Evolutionary conservation across 345 rosid species (phyloP).

Genomic region (Arabidopsis arenosa): DNA sequence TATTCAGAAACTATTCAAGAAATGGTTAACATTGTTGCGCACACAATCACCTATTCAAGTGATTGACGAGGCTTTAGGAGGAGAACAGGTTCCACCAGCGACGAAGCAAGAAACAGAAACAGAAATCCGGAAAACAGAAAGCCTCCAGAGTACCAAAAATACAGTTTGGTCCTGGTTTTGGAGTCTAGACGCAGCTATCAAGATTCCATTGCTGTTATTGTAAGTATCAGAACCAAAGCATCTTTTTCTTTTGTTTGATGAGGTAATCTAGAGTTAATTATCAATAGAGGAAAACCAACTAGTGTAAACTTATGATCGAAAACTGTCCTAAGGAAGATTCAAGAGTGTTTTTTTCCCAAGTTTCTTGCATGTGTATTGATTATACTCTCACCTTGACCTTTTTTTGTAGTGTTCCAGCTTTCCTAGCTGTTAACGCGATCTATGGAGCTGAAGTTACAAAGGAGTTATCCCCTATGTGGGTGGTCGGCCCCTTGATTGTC

Average conservation of each 20-base stretch:
- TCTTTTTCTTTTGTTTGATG: slow-evolving; percentile 6
- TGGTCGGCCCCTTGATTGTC: slow-evolving; percentile 72
- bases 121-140: slow-evolving; percentile 50
- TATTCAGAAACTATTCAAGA: slow-evolving; percentile 76
- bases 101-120: slow-evolving; percentile 44
- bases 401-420: slow-evolving; percentile 70
- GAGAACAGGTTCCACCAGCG: slow-evolving; percentile 51
- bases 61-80: slow-evolving; percentile 58
- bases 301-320: neutral
- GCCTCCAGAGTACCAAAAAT: slow-evolving; percentile 27
- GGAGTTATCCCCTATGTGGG: slow-evolving; percentile 86
- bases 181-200: slow-evolving; percentile 73
- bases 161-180: slow-evolving; percentile 62
- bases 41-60: slow-evolving; percentile 62
- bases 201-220: slow-evolving; percentile 73
- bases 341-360: slow-evolving; percentile 18
- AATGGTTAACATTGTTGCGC: slow-evolving; percentile 72
- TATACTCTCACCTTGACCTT: slow-evolving; percentile 29
- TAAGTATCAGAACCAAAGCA: slow-evolving; percentile 52
- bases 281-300: neutral
- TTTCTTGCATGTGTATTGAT: slow-evolving; percentile 23
- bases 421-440: slow-evolving; percentile 59
- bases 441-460: slow-evolving; percentile 82
- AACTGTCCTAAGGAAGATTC: slow-evolving; percentile 3
- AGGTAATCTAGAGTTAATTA: neutral